Evolutionary conservation across 2,329 filamentous ascomycete species (phyloP), one percentile per base, ranked within the genome.

Genomic region (Orbilia javanica): DNA sequence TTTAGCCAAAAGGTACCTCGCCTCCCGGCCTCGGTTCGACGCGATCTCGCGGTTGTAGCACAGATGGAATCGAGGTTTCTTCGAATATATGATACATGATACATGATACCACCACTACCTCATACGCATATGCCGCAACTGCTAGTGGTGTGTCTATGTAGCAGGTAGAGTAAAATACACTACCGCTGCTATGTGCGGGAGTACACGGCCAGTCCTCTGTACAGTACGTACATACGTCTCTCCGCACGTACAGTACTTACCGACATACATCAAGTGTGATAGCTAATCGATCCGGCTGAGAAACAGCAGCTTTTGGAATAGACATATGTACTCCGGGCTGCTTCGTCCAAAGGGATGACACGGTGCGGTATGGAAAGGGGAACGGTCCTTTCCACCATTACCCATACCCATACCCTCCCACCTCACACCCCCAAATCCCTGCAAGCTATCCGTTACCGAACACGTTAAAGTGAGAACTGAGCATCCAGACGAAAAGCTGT

Each of bases 381-480:
- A 73, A 68, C 74, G 62, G 73, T 77, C 73, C 73, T 77, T 71
- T 66, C 73, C 73, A 70, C 64, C 68, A 39, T 71, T n/a, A n/a
- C n/a, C n/a, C n/a, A n/a, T 42, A 44, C 55, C 44, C 44, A 48
- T 48, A 48, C 36, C 62, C 42, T 42, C 67, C 52, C 71, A 73
- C 55, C 55, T 50, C 72, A 55, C 8, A 2, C 39, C 50, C 46
- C 66, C 62, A 11, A 62, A 78, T 78, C 74, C 74, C 74, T 78
- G 74, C 74, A 63, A 72, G 74, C 44, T 78, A 78, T 60, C 74
- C 74, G 74, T 68, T 72, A 67, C 74, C 74, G 74, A 72, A 72
- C 74, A 78, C 74, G 74, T 78, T 78, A 62, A 68, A 75, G 72
- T 76, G 72, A 57, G 72, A 57, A 31, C 22, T 39, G 66, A 64